Evolutionary conservation across 2,329 filamentous ascomycete genomes (phyloP), one percentile per base, ranked within the genome.

Genomic region (Raffaelea arxii): DNA sequence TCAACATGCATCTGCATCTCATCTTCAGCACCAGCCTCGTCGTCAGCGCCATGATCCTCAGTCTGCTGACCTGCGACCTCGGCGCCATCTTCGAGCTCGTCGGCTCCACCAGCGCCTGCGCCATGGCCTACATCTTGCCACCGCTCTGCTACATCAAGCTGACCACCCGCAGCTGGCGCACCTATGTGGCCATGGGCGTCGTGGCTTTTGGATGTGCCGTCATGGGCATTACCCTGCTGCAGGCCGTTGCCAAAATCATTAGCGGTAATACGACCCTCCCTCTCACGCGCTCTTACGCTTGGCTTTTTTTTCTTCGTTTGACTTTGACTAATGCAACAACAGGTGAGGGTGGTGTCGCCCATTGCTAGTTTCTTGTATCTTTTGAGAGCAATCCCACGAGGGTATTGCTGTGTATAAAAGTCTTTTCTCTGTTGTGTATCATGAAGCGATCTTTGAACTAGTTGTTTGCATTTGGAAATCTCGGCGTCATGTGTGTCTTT

Each of bases 11-110:
- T 52, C 80, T 89, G 38, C 92, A 98, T 65, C 66, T 98, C 40
- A 77, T 94, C 49, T 85, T 97, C 62, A 94, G 85, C 54, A 89
- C 88, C 1, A 71, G 79, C 4, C 74, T 97, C 23, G 86, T 97
- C n/a, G 70, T 87, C 4, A 71, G 77, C 22, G 86, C 91, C 45
- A 85, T 92, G 77, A 68, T 69, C 6, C 62, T 97, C 46, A 84
- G 85, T 51, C 71, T 98, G 47, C 62, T 94, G 50, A 97, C 90
- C 1, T 97, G 92, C 66, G 92, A 98, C 62, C 72, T 98, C 4
- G 92, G 92, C 44, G 79, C 86, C 39, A 91, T 98, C 1, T 96
- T 98, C 59, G 92, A 98, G 68, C 72, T 98, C 18, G 92, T 98
- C 48, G 92, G 92, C 51, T 89, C 92, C 6, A 98, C 92, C 30